phyloP scores from a whole-genome alignment of 2,329 filamentous ascomycete genomes.

The Graphiopsis chlorocephala region DNA sequence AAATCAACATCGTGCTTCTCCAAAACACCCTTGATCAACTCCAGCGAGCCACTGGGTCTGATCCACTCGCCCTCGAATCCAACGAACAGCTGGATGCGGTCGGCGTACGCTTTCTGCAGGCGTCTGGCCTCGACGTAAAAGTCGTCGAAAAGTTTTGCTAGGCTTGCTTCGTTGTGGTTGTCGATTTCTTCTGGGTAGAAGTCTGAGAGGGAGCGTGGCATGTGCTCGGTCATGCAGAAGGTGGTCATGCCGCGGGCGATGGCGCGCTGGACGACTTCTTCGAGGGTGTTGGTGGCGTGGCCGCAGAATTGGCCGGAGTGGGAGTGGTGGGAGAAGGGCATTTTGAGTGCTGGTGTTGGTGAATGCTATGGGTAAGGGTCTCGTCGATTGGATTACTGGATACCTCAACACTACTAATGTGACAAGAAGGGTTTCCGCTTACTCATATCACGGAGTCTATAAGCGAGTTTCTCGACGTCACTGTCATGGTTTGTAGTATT shows the following conservation, averaged over 20 bases:
- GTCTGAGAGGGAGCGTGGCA: conserved; percentile 76
- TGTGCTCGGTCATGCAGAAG: conserved; percentile 91
- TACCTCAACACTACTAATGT: too few species aligned
- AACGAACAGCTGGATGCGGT: conserved; percentile 73
- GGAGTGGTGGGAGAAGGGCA: conserved; percentile 98
- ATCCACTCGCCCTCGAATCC: conserved; percentile 96
- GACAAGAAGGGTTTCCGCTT: not conserved
- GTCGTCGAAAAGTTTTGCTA: conserved; percentile 58
- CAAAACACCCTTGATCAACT: conserved; percentile 58
- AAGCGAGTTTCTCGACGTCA: not conserved
- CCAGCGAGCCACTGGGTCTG: conserved; percentile 62
- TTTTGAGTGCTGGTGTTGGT: too few species aligned
- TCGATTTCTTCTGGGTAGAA: conserved; percentile 81
- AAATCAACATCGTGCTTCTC: conserved; percentile 70
- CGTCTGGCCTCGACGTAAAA: conserved; percentile 75
- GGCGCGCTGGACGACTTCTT: conserved; percentile 77
- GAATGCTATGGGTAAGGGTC: not conserved
- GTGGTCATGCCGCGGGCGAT: conserved; percentile 75
- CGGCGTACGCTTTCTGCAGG: conserved; percentile 66
- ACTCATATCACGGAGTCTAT: not conserved
- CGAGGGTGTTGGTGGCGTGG: conserved; percentile 81
- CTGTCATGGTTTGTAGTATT: not conserved
- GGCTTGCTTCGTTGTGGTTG: conserved; percentile 41
- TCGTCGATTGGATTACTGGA: not conserved
- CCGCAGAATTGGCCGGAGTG: conserved; percentile 97